Percentiles rank a stretch among this genome's conserved stretches.
Evolutionary conservation across 2,329 filamentous ascomycete species (phyloP).

Genomic region (Lasiodiplodia theobromae): DNA sequence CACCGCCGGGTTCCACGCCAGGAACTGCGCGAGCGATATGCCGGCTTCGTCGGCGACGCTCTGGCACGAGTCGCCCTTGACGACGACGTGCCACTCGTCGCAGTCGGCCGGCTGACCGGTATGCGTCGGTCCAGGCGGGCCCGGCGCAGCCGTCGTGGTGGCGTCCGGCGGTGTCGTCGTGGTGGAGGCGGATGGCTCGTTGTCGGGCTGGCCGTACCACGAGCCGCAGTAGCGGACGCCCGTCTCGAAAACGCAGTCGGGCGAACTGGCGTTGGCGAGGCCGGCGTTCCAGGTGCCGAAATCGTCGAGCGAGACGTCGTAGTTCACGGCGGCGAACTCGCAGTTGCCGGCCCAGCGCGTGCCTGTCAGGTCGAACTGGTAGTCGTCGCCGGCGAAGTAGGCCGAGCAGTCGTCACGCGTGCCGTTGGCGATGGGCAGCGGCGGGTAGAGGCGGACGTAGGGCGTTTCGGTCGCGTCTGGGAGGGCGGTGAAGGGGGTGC

Average conservation of each 20-base stretch:
- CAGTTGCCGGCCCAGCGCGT: constrained; percentile 24
- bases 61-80: constrained; percentile 1
- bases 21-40: constrained; percentile 15
- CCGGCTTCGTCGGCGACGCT: neutral
- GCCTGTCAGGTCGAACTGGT: constrained; percentile 30
- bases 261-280: neutral
- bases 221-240: constrained; percentile 9
- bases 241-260: neutral
- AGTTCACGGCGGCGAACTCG: constrained; percentile 22
- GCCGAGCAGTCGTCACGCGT: constrained; percentile 36
- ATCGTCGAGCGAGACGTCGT: constrained; percentile 6
- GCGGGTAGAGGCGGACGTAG: neutral
- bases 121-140: neutral
- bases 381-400: constrained; percentile 35
- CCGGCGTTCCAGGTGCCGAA: constrained; percentile 1
- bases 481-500: neutral
- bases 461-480: neutral
- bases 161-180: neutral
- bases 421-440: constrained; percentile 34
- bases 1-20: constrained; percentile 25
- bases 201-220: neutral
- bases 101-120: neutral
- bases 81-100: neutral
- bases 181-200: neutral
- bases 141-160: neutral